Base-by-base conservation (phyloP, 2,329 filamentous ascomycete genomes). In the Colletotrichum lupini region DNA sequence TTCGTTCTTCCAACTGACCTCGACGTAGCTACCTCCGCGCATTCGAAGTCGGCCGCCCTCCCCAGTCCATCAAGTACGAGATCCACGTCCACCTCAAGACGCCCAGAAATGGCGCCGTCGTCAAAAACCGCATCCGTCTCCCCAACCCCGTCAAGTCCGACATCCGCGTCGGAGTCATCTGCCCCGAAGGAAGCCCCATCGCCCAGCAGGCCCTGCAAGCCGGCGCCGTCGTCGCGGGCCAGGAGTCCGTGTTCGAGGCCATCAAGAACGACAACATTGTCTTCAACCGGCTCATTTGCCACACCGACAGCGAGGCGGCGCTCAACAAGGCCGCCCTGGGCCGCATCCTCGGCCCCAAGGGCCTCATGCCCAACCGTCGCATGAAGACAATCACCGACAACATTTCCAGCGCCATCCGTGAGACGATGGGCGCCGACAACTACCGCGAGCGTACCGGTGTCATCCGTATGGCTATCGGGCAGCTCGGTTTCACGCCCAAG, bases 81-180 rank as follows among this genome's bases (percentile, higher is more conserved):
- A 79, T 98, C 63, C 90, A 94, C 78, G 86, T 99, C 78, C 95
- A 93, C 79, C 86, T 99, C 75, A 92, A 92, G 79, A 95, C 96
- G 1, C 88, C 91, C 77, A 96, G 95, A 82, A 95, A 95, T 83
- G 95, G 95, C 0, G 93, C 95, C 22, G 91, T 97, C 9, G 88
- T 99, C 76, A 94, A 95, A 76, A 97, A 94, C 85, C 94, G 94
- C 81, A 88, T 99, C 80, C 92, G 93, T 55, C 92, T 99, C 22
- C 97, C 97, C 0, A 93, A 97, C 82, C 93, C 95, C 5, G 94
- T 98, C 76, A 94, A 95, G 82, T 97, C 94, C 75, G 95, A 97
- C 82, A 88, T 95, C 64, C 92, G 92, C 75, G 95, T 99, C 79
- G 97, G 93, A 80, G 97, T 98, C 68, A 94, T 99, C 77, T 96